A percentile compares a stretch with the other conserved stretches of the same genome.
phyloP scores from a whole-genome alignment of 768 basidiomycete species.

The Suillus ampliporus region DNA sequence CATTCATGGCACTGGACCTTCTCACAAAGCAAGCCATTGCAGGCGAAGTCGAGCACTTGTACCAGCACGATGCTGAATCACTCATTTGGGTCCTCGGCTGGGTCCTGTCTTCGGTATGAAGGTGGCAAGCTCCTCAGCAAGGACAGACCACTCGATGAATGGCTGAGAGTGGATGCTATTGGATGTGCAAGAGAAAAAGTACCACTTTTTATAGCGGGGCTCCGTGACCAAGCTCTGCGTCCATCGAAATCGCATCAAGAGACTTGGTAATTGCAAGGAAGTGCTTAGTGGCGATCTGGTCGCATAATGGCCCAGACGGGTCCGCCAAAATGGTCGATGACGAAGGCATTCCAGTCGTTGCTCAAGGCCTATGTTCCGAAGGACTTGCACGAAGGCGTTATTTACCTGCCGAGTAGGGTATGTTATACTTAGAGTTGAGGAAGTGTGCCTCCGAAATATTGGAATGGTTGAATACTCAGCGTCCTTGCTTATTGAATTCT shows the following conservation, averaged over 20 bases:
- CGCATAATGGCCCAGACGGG: background rate
- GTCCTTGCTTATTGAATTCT: no score
- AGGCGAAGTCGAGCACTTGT: conserved; percentile 2
- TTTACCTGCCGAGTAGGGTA: no score
- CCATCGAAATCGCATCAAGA: background rate
- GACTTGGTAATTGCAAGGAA: background rate
- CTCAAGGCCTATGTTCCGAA: background rate
- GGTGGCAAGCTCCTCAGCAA: conserved; percentile 1
- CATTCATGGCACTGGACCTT: conserved; percentile 18
- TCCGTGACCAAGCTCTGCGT: background rate
- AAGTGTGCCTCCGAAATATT: no score
- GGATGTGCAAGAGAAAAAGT: background rate
- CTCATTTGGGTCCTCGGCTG: conserved; percentile 10
- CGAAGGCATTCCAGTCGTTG: background rate
- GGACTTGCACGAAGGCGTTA: background rate
- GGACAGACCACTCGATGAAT: background rate
- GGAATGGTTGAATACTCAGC: no score
- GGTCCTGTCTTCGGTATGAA: conserved; percentile 7
- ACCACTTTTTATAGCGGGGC: background rate
- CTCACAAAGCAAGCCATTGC: background rate
- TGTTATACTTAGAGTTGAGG: no score
- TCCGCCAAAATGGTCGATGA: background rate
- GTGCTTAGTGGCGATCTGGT: background rate
- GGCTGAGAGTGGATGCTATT: background rate
- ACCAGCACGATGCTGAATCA: conserved; percentile 8